Conservation (phyloP, 148 eudicot genomes). For the Drosera capensis region DNA sequence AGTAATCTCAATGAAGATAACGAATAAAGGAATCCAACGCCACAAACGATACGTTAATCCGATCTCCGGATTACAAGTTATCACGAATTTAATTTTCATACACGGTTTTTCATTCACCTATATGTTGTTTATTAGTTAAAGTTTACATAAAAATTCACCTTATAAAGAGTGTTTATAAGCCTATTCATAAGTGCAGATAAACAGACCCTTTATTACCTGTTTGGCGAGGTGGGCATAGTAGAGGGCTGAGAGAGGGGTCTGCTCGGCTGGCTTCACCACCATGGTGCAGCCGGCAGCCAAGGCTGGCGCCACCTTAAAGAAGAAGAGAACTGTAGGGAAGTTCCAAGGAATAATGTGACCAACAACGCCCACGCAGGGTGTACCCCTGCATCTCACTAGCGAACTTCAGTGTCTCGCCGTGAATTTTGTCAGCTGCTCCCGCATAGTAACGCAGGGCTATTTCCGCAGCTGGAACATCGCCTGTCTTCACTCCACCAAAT, state of each 20-base stretch:
- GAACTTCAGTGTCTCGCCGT: slow-evolving; percentile 68
- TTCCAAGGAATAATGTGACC: slow-evolving; percentile 91
- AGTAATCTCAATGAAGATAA: too few relatives aligned
- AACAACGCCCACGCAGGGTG: slow-evolving; percentile 72
- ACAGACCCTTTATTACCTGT: too few relatives aligned
- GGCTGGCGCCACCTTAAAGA: slow-evolving; percentile 65
- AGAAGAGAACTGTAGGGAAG: slow-evolving; percentile 43
- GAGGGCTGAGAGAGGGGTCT: slow-evolving; percentile 74
- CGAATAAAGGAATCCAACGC: too few relatives aligned
- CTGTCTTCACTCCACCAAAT: slow-evolving; percentile 18
- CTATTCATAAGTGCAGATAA: too few relatives aligned
- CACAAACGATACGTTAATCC: too few relatives aligned
- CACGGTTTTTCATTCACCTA: not conserved
- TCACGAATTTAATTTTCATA: too few relatives aligned
- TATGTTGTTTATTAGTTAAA: not conserved
- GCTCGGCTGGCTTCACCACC: slow-evolving; percentile 87
- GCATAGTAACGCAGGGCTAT: slow-evolving; percentile 42
- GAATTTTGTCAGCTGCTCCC: slow-evolving; percentile 91
- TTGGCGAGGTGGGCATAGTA: slow-evolving; percentile 64
- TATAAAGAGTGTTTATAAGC: not conserved
- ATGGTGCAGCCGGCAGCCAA: slow-evolving; percentile 89
- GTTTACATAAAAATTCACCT: not conserved
- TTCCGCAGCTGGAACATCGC: slow-evolving; percentile 42
- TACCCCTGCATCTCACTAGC: slow-evolving; percentile 56
- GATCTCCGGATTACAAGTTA: too few relatives aligned